Base-by-base conservation (phyloP, 257 asterid genomes). In the Ballota nigra region DNA sequence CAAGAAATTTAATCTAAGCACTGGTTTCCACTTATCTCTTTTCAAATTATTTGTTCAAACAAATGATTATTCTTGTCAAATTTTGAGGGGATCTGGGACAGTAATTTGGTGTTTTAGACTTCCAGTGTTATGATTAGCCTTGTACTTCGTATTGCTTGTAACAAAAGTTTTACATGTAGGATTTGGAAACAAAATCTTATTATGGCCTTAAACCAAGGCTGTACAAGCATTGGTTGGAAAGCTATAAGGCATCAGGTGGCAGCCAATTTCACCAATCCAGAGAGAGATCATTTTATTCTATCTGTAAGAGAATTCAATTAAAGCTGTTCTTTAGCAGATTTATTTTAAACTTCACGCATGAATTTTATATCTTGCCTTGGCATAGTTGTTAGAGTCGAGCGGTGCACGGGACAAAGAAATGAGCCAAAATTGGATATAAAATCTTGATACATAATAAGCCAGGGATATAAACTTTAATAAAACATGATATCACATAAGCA, bases 151-250 rank as follows among this genome's bases (percentile, higher is more conserved):
- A 41, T 45, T 57, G 63, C 28, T 36, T 45, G 47, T 80, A 23
- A 72, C 71, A 28, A 26, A 70, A 59, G 6, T 52, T 75, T 22
- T 73, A 20, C 74, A 51, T 81, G 78, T 75, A 91, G 97, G 96
- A 76, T 66, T 34, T 15, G 75, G 95, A 82, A 43, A 49, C 60
- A 55, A 56, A 67, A 69, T 73, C 82, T 57, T 38, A 60, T 75
- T 69, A 70, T 80, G 90, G 85, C 47, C 84, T 91, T 70, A 91
- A 88, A 82, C 86, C 89, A 71, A 83, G 84, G 76, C 71, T 94
- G 73, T 83, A 82, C 80, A 82, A 88, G 80, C 96, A 91, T 81
- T 89, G 95, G 90, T 69, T 89, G 86, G 92, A 88, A 75, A 75
- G 71, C 70, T 88, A 76, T 74, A 78, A 69, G 64, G 83, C 83